Percentiles rank a stretch among this genome's conserved stretches.
Conservation (phyloP, 805 yeast species). For the Saccharomycopsis capsularis region DNA sequence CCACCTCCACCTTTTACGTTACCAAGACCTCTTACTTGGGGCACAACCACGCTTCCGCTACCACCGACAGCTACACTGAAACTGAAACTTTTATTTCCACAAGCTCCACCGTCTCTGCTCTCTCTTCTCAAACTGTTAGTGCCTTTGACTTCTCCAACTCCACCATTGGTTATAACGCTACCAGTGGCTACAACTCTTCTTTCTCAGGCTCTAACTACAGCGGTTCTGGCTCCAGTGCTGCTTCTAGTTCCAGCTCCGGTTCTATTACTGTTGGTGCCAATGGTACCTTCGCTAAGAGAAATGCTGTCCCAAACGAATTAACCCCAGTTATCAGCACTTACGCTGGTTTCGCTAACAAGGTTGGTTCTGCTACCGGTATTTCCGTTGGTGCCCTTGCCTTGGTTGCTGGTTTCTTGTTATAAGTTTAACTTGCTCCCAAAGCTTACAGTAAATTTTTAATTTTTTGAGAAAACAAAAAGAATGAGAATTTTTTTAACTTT, state of each 20-base stretch:
- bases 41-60: constrained; percentile 13
- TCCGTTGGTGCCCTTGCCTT: constrained; percentile 19
- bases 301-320: constrained; percentile 11
- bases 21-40: constrained; percentile 14
- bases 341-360: constrained; percentile 19
- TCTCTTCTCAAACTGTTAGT: not conserved
- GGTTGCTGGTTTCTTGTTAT: constrained; percentile 21
- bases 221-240: not conserved
- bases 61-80: constrained; percentile 1
- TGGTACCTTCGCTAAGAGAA: constrained; percentile 9
- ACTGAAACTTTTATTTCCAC: constrained; percentile 8
- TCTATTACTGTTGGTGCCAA: not conserved
- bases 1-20: constrained; percentile 13
- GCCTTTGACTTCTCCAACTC: constrained; percentile 13
- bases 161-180: not conserved
- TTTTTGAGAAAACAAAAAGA: too few species aligned
- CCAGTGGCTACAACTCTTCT: not conserved
- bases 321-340: constrained; percentile 20
- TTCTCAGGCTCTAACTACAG: constrained; percentile 1
- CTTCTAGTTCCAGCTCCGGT: constrained; percentile 2
- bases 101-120: constrained; percentile 2
- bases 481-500: too few species aligned
- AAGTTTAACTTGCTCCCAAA: too few species aligned
- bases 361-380: constrained; percentile 7
- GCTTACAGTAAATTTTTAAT: too few species aligned